phyloP scores from a whole-genome alignment of 129 eudicot genomes.

The Calendula officinalis region DNA sequence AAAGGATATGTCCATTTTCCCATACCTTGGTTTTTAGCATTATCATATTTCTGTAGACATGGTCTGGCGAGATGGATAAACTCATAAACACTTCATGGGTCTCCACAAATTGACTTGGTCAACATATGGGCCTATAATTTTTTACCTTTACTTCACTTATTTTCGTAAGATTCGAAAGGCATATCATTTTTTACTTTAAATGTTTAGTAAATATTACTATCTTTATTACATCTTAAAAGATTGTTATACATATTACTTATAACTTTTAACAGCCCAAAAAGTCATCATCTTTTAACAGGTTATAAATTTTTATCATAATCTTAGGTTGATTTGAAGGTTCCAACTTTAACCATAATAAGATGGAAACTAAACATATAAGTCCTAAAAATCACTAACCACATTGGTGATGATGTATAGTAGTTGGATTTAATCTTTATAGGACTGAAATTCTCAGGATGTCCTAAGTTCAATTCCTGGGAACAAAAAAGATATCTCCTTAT shows the following conservation, averaged over 20 bases:
- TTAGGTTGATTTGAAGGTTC: no score
- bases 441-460: no score
- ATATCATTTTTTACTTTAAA: neutral
- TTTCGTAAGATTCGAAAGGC: constrained; percentile 26
- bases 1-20: constrained; percentile 28
- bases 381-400: no score
- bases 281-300: neutral
- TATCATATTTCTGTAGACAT: constrained; percentile 27
- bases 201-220: neutral
- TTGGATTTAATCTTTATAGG: no score
- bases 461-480: no score
- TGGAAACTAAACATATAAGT: no score
- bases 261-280: no score
- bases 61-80: constrained; percentile 26
- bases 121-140: constrained; percentile 19
- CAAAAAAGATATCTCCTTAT: no score
- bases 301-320: neutral
- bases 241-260: neutral
- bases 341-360: no score
- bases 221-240: neutral
- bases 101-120: constrained; percentile 36
- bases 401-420: no score
- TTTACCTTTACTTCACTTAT: constrained; percentile 30
- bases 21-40: constrained; percentile 40
- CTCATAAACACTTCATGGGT: constrained; percentile 36